A percentile compares a stretch with the other conserved stretches of the same genome.
Conservation (phyloP, 345 rosid species). For the Eucalyptus fibrosa region DNA sequence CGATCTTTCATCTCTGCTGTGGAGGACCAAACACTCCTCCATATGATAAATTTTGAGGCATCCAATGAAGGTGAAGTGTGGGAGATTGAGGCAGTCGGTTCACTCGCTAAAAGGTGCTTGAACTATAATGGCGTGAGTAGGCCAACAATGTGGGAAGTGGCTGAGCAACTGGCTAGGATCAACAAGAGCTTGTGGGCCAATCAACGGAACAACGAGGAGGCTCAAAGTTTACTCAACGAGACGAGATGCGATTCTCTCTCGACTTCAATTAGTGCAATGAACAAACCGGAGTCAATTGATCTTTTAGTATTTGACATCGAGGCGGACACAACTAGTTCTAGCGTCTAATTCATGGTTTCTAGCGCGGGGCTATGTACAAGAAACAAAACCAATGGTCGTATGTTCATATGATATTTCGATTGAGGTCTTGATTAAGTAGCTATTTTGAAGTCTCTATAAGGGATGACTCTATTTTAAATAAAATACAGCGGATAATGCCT, state of each 20-base stretch:
- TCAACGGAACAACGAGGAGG: too few species aligned
- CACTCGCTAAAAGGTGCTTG: too few species aligned
- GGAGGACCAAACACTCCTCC: too few species aligned
- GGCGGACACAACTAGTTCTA: background rate
- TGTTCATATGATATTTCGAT: background rate
- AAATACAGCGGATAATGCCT: background rate
- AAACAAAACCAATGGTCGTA: background rate
- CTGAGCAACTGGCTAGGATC: too few species aligned
- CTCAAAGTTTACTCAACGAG: too few species aligned
- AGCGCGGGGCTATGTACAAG: background rate
- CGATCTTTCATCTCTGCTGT: too few species aligned
- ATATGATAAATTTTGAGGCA: too few species aligned
- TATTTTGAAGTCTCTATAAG: accelerated
- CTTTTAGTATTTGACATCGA: background rate
- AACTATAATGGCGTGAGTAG: too few species aligned
- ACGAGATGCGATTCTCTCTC: background rate
- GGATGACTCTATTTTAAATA: background rate
- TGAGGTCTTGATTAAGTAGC: background rate
- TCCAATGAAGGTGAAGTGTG: too few species aligned
- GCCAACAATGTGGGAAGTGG: too few species aligned
- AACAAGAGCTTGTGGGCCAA: too few species aligned
- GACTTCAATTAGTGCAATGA: background rate
- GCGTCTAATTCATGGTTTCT: background rate
- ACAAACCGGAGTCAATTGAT: background rate
- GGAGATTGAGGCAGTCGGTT: too few species aligned